Percentiles rank a stretch among this genome's conserved stretches.
Evolutionary conservation across 805 yeast species (phyloP).

Genomic region (Teunomyces funiuensis): DNA sequence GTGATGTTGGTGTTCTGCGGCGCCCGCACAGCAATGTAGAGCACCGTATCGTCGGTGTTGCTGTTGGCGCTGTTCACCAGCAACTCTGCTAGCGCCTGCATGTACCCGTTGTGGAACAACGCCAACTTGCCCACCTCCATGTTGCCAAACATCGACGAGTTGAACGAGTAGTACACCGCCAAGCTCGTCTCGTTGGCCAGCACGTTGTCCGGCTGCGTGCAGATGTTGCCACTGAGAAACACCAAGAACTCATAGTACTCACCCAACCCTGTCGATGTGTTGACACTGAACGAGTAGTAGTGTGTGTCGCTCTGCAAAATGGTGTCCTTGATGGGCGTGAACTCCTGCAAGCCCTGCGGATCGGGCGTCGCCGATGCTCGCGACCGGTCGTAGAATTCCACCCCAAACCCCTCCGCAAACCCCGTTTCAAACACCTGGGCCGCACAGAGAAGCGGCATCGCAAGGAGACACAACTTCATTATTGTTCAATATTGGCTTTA

Average conservation of each 20-base stretch:
- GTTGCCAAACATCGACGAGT: slow-evolving; percentile 31
- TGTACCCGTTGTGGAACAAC: slow-evolving; percentile 34
- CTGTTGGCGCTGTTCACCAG: slow-evolving; percentile 17
- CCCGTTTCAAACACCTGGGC: neutral
- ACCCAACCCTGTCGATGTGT: slow-evolving; percentile 45
- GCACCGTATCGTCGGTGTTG: slow-evolving; percentile 14
- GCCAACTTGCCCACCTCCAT: slow-evolving; percentile 29
- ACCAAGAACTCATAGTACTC: slow-evolving; percentile 47
- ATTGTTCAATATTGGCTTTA: no score
- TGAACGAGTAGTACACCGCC: slow-evolving; percentile 41
- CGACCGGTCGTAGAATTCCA: neutral
- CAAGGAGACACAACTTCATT: no score
- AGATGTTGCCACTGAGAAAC: slow-evolving; percentile 52
- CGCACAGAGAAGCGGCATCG: neutral
- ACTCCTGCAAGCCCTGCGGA: slow-evolving; percentile 34
- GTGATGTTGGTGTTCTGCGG: slow-evolving; percentile 38
- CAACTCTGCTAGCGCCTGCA: slow-evolving; percentile 39
- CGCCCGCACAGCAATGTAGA: slow-evolving; percentile 42
- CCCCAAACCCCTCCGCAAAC: neutral
- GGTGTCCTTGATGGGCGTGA: slow-evolving; percentile 34
- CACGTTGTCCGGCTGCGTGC: slow-evolving; percentile 28
- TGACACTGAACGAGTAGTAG: slow-evolving; percentile 44
- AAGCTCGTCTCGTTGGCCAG: slow-evolving; percentile 25
- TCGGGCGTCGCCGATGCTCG: neutral
- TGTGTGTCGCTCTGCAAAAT: slow-evolving; percentile 41